A percentile compares a stretch with the other conserved stretches of the same genome.
Evolutionary conservation across 305 asterid species (phyloP).

Genomic region (Fraxinus nigra): DNA sequence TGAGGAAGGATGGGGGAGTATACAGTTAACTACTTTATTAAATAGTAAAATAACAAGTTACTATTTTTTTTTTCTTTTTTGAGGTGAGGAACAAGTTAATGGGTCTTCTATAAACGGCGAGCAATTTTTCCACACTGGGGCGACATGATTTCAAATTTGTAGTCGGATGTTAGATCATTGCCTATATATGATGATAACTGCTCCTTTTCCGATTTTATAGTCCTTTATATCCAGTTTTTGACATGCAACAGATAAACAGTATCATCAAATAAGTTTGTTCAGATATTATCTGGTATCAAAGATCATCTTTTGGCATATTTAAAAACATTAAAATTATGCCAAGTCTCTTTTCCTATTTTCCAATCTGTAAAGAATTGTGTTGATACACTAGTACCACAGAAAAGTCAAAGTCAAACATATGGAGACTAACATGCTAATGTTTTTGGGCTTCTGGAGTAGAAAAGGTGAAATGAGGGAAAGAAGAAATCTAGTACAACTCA

Average conservation of each 20-base stretch:
- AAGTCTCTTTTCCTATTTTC: not conserved
- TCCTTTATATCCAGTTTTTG: not conserved
- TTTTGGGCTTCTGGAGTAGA: not conserved
- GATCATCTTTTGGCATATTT: not conserved
- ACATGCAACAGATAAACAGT: not conserved
- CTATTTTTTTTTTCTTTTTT: not conserved
- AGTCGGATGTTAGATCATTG: not conserved
- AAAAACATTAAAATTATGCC: not conserved
- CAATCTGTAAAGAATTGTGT: not conserved
- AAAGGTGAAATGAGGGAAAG: slow-evolving; percentile 6
- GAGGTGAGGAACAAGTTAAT: not conserved
- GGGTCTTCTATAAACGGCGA: not conserved
- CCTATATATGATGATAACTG: not conserved
- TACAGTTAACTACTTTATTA: not conserved
- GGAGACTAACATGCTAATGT: not conserved
- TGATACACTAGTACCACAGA: not conserved
- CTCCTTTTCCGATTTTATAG: not conserved
- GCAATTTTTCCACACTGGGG: not conserved
- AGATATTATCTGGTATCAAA: not conserved
- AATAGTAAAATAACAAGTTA: not conserved
- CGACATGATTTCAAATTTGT: not conserved
- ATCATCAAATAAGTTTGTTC: not conserved
- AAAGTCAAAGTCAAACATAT: not conserved
- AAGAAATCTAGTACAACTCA: not conserved
- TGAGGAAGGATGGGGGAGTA: not conserved